Conservation (phyloP, 2,329 filamentous ascomycete species). For the Alternaria dauci region DNA sequence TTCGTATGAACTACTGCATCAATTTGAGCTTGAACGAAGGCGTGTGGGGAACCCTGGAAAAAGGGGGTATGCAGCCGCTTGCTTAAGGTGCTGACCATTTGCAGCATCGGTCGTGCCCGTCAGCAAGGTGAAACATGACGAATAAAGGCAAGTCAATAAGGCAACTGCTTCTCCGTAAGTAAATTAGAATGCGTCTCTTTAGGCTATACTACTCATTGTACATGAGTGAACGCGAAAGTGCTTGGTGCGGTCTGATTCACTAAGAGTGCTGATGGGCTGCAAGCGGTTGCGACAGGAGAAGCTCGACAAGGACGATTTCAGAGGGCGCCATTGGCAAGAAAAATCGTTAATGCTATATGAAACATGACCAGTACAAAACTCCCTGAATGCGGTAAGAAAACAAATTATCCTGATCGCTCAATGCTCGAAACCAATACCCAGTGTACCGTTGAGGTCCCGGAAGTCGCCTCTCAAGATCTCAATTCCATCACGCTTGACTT, state of each 20-base stretch:
- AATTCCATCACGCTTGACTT: conserved; percentile 46
- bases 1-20: conserved; percentile 9
- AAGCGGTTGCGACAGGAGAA: neutral
- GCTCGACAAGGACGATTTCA: neutral
- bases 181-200: conserved; percentile 5
- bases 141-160: neutral
- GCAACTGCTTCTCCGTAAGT: neutral
- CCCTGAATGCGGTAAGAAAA: neutral
- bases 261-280: neutral
- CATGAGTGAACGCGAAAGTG: neutral
- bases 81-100: conserved; percentile 9
- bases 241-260: neutral
- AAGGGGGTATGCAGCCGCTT: conserved; percentile 9
- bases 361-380: neutral
- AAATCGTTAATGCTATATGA: neutral
- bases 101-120: conserved; percentile 1
- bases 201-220: conserved; percentile 9
- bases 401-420: neutral
- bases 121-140: conserved; percentile 17
- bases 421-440: conserved; percentile 22
- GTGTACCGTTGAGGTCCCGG: conserved; percentile 18
- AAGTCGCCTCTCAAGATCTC: conserved; percentile 17
- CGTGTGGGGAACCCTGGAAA: conserved; percentile 7
- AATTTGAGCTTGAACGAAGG: conserved; percentile 16
- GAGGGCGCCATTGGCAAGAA: neutral